Conservation (phyloP, 2,329 filamentous ascomycete genomes). For the Ophiostoma sp. region DNA sequence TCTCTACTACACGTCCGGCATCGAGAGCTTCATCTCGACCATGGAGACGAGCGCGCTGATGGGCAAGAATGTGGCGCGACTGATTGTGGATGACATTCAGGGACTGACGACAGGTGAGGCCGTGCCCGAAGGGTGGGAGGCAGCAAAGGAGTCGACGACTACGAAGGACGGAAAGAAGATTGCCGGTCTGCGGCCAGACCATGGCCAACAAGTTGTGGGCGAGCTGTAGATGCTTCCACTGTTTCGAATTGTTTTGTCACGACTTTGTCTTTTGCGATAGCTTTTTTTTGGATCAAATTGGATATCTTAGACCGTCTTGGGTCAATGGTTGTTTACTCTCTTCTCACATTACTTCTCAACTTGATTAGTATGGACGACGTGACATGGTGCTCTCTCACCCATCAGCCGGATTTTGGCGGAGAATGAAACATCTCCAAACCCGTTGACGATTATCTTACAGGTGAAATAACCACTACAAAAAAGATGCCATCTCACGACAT, state of each 20-base stretch:
- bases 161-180: not conserved
- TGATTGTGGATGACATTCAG: slow-evolving; percentile 61
- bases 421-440: no score
- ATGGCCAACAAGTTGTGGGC: not conserved
- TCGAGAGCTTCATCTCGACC: slow-evolving; percentile 92
- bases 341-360: not conserved
- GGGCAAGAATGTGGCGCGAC: slow-evolving; percentile 78
- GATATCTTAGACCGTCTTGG: not conserved
- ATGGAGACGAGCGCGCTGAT: slow-evolving; percentile 96
- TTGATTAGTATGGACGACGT: not conserved
- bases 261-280: not conserved
- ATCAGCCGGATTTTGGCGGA: no score
- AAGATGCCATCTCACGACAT: not conserved
- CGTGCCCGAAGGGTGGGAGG: not conserved
- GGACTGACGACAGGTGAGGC: slow-evolving; percentile 26
- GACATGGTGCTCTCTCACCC: not conserved
- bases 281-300: not conserved
- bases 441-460: not conserved
- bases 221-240: slow-evolving; percentile 2
- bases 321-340: not conserved
- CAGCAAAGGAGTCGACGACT: not conserved
- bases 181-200: not conserved
- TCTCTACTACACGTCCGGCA: slow-evolving; percentile 71
- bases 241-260: not conserved
- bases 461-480: not conserved